These are phyloP conservation scores for Podila verticillata DNA, from an alignment of 192 early-diverging fungal genomes.

Conservation along the genomic window DNA sequence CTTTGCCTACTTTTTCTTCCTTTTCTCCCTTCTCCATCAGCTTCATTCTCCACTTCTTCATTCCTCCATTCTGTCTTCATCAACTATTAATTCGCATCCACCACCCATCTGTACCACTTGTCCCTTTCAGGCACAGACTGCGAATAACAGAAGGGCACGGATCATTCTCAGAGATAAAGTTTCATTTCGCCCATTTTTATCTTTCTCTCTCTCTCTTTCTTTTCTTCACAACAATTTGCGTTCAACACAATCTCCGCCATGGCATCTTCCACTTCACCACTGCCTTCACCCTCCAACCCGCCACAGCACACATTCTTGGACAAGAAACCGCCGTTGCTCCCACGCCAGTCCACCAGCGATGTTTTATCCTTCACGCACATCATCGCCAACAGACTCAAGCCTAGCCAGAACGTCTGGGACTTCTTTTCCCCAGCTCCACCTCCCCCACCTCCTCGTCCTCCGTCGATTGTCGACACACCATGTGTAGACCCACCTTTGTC, in stretches of 20 bases:
- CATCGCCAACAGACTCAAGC: slow-evolving; percentile 33
- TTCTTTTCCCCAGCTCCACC: slow-evolving; percentile 19
- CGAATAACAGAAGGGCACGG: neutral
- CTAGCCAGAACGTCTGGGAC: slow-evolving; percentile 44
- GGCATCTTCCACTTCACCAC: slow-evolving; percentile 5
- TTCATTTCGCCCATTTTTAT: neutral
- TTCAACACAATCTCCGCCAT: neutral
- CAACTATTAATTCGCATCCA: neutral
- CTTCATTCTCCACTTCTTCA: neutral
- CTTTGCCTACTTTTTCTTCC: slow-evolving; percentile 1
- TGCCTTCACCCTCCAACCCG: slow-evolving; percentile 1
- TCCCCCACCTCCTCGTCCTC: neutral
- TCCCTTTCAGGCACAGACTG: neutral
- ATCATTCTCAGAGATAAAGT: neutral
- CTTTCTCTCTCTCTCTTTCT: neutral
- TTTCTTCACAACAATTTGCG: neutral
- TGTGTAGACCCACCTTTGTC: no score
- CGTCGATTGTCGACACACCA: neutral
- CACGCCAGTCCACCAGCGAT: slow-evolving; percentile 46
- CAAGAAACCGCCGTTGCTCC: slow-evolving; percentile 33
- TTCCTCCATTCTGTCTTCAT: neutral
- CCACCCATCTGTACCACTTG: no score
- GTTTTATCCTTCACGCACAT: slow-evolving; percentile 49
- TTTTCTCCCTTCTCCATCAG: neutral
- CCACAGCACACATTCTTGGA: slow-evolving; percentile 39